Conservation (phyloP, 352 stramenopile species). For the Ophiocytium majus region DNA sequence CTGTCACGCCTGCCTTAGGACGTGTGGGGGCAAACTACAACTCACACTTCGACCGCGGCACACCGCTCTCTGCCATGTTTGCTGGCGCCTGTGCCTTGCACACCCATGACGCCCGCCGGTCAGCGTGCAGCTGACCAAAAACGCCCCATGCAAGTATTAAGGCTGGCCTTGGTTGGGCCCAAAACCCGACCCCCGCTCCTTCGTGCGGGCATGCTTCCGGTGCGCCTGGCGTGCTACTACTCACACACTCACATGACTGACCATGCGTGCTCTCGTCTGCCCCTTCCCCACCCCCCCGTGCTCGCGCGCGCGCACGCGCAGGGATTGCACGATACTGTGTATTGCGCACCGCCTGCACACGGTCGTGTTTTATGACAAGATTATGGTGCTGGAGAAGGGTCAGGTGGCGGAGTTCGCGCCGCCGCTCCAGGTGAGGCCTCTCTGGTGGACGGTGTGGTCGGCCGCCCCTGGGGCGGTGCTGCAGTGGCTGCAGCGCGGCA, state of each 20-base stretch:
- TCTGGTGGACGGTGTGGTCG: too few relatives aligned
- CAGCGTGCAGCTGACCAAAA: neutral
- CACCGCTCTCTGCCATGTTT: too few relatives aligned
- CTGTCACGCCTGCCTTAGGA: too few relatives aligned
- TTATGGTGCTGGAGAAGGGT: conserved; percentile 76
- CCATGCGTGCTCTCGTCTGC: too few relatives aligned
- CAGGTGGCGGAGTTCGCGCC: conserved; percentile 57
- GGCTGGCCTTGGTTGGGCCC: neutral
- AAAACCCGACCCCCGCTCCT: neutral
- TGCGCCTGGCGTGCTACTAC: neutral
- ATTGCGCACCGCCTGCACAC: conserved; percentile 74
- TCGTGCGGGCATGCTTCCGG: neutral
- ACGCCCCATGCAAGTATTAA: neutral
- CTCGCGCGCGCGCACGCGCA: neutral
- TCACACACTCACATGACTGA: neutral
- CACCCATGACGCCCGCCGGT: too few relatives aligned
- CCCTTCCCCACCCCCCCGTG: too few relatives aligned
- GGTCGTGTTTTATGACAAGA: conserved; percentile 70
- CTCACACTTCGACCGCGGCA: too few relatives aligned
- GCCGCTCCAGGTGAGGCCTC: too few relatives aligned
- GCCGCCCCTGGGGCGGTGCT: too few relatives aligned
- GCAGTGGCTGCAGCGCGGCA: too few relatives aligned
- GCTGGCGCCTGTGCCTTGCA: too few relatives aligned
- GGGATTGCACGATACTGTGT: conserved; percentile 68
- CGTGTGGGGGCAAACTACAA: too few relatives aligned